These are phyloP conservation scores for Tardiomyces blankii DNA, from an alignment of 1,139 yeast species.

Conservation along the genomic window DNA sequence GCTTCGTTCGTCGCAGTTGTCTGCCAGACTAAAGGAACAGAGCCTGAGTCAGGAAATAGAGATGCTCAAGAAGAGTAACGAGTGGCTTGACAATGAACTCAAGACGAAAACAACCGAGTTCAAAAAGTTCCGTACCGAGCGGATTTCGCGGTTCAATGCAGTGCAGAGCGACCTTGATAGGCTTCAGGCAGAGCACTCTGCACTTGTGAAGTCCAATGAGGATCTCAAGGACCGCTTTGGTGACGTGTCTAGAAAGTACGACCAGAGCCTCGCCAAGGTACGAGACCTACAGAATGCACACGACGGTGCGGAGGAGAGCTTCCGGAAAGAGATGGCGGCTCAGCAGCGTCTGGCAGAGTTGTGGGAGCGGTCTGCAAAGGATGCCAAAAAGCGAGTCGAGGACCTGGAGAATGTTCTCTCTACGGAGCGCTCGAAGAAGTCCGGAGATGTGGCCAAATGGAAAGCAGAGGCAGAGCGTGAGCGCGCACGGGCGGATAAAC, in stretches of 20 bases:
- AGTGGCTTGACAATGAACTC: slow-evolving; percentile 30
- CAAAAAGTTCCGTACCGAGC: slow-evolving; percentile 28
- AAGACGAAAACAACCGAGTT: slow-evolving; percentile 27
- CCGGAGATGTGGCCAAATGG: slow-evolving; percentile 22
- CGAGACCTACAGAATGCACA: slow-evolving; percentile 40
- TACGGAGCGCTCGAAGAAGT: slow-evolving; percentile 24
- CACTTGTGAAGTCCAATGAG: slow-evolving; percentile 21
- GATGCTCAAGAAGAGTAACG: slow-evolving; percentile 26
- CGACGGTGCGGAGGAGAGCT: slow-evolving; percentile 40
- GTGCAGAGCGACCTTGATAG: slow-evolving; percentile 28
- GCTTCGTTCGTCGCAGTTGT: slow-evolving; percentile 23
- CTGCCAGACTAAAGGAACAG: slow-evolving; percentile 29
- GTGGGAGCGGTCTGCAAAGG: slow-evolving; percentile 39
- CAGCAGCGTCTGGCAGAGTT: slow-evolving; percentile 55
- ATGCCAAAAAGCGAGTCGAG: slow-evolving; percentile 17
- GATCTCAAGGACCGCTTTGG: slow-evolving; percentile 23
- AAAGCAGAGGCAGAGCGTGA: slow-evolving; percentile 21
- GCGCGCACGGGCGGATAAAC: slow-evolving; percentile 16
- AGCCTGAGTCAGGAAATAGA: slow-evolving; percentile 29
- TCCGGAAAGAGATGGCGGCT: slow-evolving; percentile 48
- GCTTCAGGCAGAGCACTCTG: slow-evolving; percentile 25
- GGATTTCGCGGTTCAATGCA: slow-evolving; percentile 18
- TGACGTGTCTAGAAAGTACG: slow-evolving; percentile 29
- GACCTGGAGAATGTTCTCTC: slow-evolving; percentile 37
- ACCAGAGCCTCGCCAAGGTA: slow-evolving; percentile 29